phyloP scores from a whole-genome alignment of 2,329 filamentous ascomycete species.

The Trichoderma endophyticum region DNA sequence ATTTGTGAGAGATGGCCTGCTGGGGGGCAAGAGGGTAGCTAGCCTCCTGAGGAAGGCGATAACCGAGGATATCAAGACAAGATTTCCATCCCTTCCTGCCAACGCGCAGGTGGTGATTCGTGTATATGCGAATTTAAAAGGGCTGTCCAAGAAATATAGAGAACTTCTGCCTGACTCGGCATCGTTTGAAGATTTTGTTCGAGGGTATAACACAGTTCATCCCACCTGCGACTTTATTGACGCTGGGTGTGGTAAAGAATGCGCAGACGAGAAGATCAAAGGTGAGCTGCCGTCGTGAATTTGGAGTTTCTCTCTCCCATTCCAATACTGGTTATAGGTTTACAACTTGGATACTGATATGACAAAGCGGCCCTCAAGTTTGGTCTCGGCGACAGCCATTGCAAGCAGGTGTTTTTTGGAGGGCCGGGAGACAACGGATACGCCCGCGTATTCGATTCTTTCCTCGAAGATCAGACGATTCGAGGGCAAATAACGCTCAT shows the following conservation, averaged over 20 bases:
- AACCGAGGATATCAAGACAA: constrained; percentile 18
- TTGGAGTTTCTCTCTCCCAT: not conserved
- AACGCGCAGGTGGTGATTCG: constrained; percentile 32
- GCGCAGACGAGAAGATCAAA: constrained; percentile 40
- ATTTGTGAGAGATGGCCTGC: constrained; percentile 30
- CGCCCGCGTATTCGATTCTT: constrained; percentile 37
- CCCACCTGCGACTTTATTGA: constrained; percentile 39
- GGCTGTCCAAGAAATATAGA: constrained; percentile 35
- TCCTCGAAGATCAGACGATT: constrained; percentile 26
- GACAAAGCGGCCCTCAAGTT: constrained; percentile 32
- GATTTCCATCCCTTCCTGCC: constrained; percentile 4
- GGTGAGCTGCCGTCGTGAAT: constrained; percentile 27
- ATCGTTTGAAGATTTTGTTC: constrained; percentile 35
- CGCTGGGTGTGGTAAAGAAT: constrained; percentile 42
- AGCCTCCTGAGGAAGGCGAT: constrained; percentile 28
- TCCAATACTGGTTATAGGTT: not conserved
- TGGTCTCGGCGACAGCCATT: constrained; percentile 38
- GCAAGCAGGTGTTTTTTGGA: constrained; percentile 40
- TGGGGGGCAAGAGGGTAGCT: constrained; percentile 32
- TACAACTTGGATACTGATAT: not conserved
- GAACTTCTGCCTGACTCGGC: constrained; percentile 28
- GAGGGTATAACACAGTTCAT: constrained; percentile 41
- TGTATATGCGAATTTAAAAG: constrained; percentile 38
- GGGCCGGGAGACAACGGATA: constrained; percentile 42
- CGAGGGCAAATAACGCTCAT: constrained; percentile 36